A percentile compares a stretch with the other conserved stretches of the same genome.
phyloP scores from a whole-genome alignment of 2,329 filamentous ascomycete genomes.

The Tolypocladium guangdongense region DNA sequence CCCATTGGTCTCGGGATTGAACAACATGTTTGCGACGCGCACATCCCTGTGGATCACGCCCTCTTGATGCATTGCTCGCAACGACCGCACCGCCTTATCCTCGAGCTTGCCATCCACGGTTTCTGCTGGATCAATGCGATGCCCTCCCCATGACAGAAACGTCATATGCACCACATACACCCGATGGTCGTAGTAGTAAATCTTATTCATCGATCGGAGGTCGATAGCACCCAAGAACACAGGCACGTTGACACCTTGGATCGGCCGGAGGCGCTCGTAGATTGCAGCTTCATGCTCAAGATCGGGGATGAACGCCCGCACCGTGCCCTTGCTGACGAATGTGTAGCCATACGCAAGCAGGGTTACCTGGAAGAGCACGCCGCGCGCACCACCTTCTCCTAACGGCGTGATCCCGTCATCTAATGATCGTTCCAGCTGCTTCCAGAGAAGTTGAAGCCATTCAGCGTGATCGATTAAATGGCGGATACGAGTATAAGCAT shows the following conservation, averaged over 20 bases:
- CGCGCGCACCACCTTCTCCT: slow-evolving; percentile 18
- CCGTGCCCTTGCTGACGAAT: slow-evolving; percentile 29
- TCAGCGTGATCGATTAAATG: slow-evolving; percentile 17
- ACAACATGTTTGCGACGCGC: slow-evolving; percentile 14
- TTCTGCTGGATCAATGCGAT: background rate
- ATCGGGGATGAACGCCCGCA: slow-evolving; percentile 18
- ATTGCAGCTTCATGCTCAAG: slow-evolving; percentile 24
- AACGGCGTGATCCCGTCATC: slow-evolving; percentile 19
- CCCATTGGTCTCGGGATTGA: slow-evolving; percentile 10
- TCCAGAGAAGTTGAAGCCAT: slow-evolving; percentile 18
- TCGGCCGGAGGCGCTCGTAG: slow-evolving; percentile 19
- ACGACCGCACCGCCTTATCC: slow-evolving; percentile 4
- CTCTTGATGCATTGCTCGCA: slow-evolving; percentile 12
- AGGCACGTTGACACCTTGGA: slow-evolving; percentile 25
- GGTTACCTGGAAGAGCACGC: slow-evolving; percentile 29
- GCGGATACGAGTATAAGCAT: background rate
- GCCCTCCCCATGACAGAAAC: slow-evolving; percentile 24
- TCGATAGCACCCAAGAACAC: slow-evolving; percentile 27
- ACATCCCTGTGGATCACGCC: slow-evolving; percentile 17
- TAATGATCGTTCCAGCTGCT: slow-evolving; percentile 18
- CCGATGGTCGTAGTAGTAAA: slow-evolving; percentile 20
- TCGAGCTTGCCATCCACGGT: background rate
- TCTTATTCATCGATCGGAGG: slow-evolving; percentile 18
- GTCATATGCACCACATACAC: slow-evolving; percentile 21
- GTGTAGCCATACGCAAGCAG: slow-evolving; percentile 30